phyloP scores from a whole-genome alignment of 306 rosid species.

The Sophora flavescens region DNA sequence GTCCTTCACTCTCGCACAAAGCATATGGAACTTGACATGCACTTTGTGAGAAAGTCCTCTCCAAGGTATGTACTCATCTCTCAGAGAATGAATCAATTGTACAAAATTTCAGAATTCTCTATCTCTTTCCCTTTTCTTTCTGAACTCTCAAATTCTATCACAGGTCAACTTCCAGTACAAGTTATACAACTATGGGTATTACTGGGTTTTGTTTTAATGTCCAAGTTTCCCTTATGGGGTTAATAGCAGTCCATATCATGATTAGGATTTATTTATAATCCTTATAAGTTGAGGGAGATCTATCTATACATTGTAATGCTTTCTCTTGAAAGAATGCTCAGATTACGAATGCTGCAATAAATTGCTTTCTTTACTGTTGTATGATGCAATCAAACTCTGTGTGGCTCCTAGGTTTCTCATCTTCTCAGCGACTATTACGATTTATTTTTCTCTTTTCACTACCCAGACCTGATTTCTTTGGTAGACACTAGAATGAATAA shows the following conservation, averaged over 20 bases:
- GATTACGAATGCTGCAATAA: neutral
- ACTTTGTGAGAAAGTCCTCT: too few species aligned
- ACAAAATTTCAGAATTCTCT: too few species aligned
- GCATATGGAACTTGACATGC: too few species aligned
- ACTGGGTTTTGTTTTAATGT: neutral
- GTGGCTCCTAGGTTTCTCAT: neutral
- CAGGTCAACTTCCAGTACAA: neutral
- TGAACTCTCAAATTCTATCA: neutral
- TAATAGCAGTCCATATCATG: neutral
- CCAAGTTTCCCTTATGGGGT: neutral
- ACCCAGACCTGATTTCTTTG: constrained; percentile 2
- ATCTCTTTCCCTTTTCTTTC: too few species aligned
- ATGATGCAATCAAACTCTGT: neutral
- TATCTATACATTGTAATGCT: neutral
- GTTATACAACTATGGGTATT: neutral
- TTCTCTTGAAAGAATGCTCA: neutral
- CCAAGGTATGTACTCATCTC: too few species aligned
- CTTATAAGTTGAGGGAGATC: neutral
- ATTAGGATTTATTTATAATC: neutral
- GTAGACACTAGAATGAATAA: neutral
- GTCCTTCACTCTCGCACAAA: too few species aligned
- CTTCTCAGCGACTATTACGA: neutral
- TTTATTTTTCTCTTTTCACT: neutral
- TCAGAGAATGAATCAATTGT: too few species aligned
- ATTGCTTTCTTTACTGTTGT: constrained; percentile 20